phyloP scores from a whole-genome alignment of 164 flowering plant genomes.

The Vitis amurensis region DNA sequence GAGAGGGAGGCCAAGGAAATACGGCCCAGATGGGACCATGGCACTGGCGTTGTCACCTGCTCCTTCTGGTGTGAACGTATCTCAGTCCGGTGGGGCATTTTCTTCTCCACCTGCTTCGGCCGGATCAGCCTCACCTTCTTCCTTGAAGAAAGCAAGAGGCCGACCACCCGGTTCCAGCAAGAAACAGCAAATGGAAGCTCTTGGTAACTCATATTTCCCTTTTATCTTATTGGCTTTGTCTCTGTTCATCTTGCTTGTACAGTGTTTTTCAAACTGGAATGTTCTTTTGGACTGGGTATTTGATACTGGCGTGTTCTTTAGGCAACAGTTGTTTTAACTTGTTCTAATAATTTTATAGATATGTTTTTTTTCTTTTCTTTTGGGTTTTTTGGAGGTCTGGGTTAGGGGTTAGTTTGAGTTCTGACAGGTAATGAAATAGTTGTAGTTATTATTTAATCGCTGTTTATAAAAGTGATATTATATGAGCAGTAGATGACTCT shows the following conservation, averaged over 20 bases:
- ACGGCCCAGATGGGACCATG: conserved; percentile 80
- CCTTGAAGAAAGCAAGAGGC: conserved; percentile 62
- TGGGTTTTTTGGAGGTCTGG: not conserved
- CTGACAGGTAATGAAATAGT: conserved; percentile 11
- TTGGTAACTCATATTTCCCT: conserved; percentile 41
- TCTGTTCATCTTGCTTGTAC: not conserved
- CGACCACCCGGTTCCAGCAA: conserved; percentile 79
- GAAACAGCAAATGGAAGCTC: conserved; percentile 56
- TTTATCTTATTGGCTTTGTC: conserved; percentile 4
- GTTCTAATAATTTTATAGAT: conserved; percentile 10
- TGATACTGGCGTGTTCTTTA: conserved; percentile 4
- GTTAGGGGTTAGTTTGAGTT: conserved; percentile 2
- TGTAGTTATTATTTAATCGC: not conserved
- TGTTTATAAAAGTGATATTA: not conserved
- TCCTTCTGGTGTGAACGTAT: conserved; percentile 14
- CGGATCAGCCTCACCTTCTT: conserved; percentile 36
- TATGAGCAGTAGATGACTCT: not conserved
- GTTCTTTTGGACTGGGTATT: not conserved
- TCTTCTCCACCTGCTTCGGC: conserved; percentile 17
- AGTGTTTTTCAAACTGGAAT: conserved; percentile 8
- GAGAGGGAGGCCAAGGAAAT: conserved; percentile 85
- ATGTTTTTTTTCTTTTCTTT: not conserved
- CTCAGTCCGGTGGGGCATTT: conserved; percentile 20
- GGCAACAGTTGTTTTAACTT: conserved; percentile 15
- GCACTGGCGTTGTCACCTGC: conserved; percentile 36